phyloP scores from a whole-genome alignment of 108 stramenopile species.

The Skeletonema marinoi region DNA sequence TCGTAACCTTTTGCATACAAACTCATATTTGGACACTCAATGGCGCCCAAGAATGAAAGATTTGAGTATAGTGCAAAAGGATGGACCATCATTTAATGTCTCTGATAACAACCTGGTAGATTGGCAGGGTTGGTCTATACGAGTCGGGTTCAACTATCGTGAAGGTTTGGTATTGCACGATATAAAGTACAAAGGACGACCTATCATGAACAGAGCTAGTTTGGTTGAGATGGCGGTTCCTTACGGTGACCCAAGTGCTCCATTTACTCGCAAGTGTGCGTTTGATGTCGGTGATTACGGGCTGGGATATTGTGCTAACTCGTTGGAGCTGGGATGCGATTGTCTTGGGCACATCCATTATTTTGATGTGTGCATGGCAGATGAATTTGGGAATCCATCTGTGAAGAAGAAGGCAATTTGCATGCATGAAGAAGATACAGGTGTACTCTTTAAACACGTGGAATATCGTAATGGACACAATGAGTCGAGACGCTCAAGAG shows the following conservation, averaged over 20 bases:
- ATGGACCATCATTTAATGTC: constrained; percentile 70
- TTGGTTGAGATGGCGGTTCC: constrained; percentile 85
- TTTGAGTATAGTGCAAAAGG: constrained; percentile 63
- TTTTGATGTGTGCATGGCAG: constrained; percentile 65
- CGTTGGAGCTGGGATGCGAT: constrained; percentile 70
- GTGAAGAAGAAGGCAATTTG: constrained; percentile 61
- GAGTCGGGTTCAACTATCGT: constrained; percentile 71
- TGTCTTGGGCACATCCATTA: constrained; percentile 80
- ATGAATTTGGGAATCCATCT: constrained; percentile 42
- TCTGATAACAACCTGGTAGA: constrained; percentile 52
- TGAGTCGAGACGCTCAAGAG: constrained; percentile 60
- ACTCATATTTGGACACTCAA: constrained; percentile 48
- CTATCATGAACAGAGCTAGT: constrained; percentile 55
- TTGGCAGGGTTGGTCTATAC: constrained; percentile 73
- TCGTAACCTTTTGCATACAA: constrained; percentile 52
- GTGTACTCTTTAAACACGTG: constrained; percentile 79
- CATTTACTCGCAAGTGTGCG: constrained; percentile 61
- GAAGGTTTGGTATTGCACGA: constrained; percentile 74
- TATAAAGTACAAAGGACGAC: constrained; percentile 55
- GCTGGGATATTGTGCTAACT: constrained; percentile 62
- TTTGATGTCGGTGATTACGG: constrained; percentile 65
- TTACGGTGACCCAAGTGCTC: constrained; percentile 67
- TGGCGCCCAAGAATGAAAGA: constrained; percentile 42
- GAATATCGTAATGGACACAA: constrained; percentile 80
- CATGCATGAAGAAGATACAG: constrained; percentile 83